Base-by-base conservation (phyloP, 1,284 basidiomycete species). In the Ceratobasidium sp. region DNA sequence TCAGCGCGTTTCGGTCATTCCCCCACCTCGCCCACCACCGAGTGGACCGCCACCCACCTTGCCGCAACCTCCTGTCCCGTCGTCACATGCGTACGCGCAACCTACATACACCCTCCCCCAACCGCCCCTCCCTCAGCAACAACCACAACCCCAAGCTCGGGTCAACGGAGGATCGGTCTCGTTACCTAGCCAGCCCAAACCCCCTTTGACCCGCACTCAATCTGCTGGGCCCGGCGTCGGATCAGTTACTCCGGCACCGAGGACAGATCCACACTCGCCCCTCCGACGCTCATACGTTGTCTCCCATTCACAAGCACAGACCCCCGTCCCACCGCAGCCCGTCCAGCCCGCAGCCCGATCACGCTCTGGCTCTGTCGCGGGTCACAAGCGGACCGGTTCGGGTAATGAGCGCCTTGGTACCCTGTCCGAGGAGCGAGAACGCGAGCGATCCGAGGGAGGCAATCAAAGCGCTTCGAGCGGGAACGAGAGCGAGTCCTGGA, bases 1-100 rank as follows among this genome's bases (percentile, higher is more conserved):
- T 3, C 60, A 61, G 41, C 83, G 88, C 73, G 79, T 84, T 26
- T 88, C 88, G 70, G 83, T 81, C 21, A 84, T 92, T 41, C 89
- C 89, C 8, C 90, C 90, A 21, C 84, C 86, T 46, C 84, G 83
- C 0, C 90, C 90, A 3, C 89, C 88, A 14, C 91, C 91, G 30
- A 82, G 83, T 34, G 83, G 83, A 62, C 84, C 87, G 6, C 83
- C 87, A n/a, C 90, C 90, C 0, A 88, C 36, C 84, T 86, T 18
- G 77, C 85, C 59, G 87, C 88, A 76, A 76, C 83, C 75, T 77
- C 78, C 57, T 18, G 30, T 52, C 30, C 74, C 46, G 36, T 55
- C n/a, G 82, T 85, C 45, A 83, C 85, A 53, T 18, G 41, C 39
- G 8, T 30, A 28, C 46, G 39, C 12, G 2, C 43, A 43, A 16